phyloP scores from a whole-genome alignment of 1,284 basidiomycete species.

The Phellopilus nigrolimitatus region DNA sequence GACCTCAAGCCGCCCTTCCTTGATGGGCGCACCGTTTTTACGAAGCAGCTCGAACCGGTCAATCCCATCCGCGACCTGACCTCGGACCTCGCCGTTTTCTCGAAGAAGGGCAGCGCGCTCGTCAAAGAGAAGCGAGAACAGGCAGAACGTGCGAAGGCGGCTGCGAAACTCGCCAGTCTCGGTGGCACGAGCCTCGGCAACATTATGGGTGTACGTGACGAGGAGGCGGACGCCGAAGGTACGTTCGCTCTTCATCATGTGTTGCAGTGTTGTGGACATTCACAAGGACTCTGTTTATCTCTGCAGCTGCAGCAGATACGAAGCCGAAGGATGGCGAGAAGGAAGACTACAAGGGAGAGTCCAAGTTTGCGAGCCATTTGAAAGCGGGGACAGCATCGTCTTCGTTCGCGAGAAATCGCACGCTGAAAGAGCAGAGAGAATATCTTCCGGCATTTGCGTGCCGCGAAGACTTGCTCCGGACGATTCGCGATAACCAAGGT shows the following conservation, averaged over 20 bases:
- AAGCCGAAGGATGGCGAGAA: slow-evolving; percentile 52
- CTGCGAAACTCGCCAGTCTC: slow-evolving; percentile 89
- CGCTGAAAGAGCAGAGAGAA: slow-evolving; percentile 92
- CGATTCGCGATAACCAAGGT: slow-evolving; percentile 96
- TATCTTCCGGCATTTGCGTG: slow-evolving; percentile 98
- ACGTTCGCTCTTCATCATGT: slow-evolving; percentile 33
- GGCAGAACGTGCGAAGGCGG: slow-evolving; percentile 92
- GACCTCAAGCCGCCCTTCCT: slow-evolving; percentile 97
- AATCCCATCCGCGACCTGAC: slow-evolving; percentile 94
- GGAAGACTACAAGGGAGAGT: slow-evolving; percentile 86
- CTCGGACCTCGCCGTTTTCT: slow-evolving; percentile 93
- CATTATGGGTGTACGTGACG: slow-evolving; percentile 95
- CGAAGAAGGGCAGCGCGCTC: slow-evolving; percentile 90
- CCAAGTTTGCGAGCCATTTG: slow-evolving; percentile 92
- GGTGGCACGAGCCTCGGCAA: slow-evolving; percentile 94
- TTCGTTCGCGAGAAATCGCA: slow-evolving; percentile 77
- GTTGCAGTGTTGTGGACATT: slow-evolving; percentile 51
- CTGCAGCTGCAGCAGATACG: slow-evolving; percentile 50
- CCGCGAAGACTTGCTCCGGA: slow-evolving; percentile 87
- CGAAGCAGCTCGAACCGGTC: slow-evolving; percentile 94
- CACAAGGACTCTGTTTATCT: slow-evolving; percentile 50
- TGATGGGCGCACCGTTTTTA: slow-evolving; percentile 94
- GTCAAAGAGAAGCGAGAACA: slow-evolving; percentile 96
- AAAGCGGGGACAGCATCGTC: slow-evolving; percentile 77
- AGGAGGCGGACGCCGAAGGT: slow-evolving; percentile 85